Evolutionary conservation across 768 basidiomycete genomes (phyloP), one percentile per base, ranked within the genome.

Genomic region (Leucocoprinus leucothites): DNA sequence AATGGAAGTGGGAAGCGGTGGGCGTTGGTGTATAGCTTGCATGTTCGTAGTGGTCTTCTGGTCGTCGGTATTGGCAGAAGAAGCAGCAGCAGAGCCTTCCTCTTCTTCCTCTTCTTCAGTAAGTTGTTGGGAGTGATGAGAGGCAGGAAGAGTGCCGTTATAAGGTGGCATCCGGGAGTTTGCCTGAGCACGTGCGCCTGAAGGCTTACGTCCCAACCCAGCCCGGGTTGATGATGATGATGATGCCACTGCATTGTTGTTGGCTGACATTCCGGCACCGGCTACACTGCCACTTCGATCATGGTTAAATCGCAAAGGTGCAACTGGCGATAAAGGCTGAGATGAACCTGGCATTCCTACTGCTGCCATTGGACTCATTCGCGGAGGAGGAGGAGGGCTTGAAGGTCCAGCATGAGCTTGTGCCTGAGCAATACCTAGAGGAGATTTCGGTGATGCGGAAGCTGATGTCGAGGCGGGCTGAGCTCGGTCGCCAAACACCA

Each of bases 171-270:
- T 49, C 65, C 69, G 61, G 62, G 56, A 72, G 55, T 70, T 71
- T 61, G 79, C 77, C 54, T 75, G 81, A 46, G 86, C 89, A 85
- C 89, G 89, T 85, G 89, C 89, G 47, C 89, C 89, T 28, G 87
- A 86, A 19, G 89, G 89, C 64, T 87, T 89, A 70, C 87, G 84
- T 70, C 85, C 84, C 45, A 76, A 65, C 50, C 62, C 74, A 64
- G 68, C 70, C 62, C 77, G 72, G 57, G 19, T 46, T 53, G 52
- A 45, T 44, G 43, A 41, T 35, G 34, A n/a, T 31, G 34, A 26
- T 24, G 25, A 25, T 28, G 25, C 45, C 45, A 21, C 25, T 34
- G 31, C 43, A 19, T 13, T 45, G 7, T 19, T 34, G 18, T 6
- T 31, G 36, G 50, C 40, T 38, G 48, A 50, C 48, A 50, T 31